phyloP scores from a whole-genome alignment of 768 basidiomycete genomes.

The Clathrus columnatus region DNA sequence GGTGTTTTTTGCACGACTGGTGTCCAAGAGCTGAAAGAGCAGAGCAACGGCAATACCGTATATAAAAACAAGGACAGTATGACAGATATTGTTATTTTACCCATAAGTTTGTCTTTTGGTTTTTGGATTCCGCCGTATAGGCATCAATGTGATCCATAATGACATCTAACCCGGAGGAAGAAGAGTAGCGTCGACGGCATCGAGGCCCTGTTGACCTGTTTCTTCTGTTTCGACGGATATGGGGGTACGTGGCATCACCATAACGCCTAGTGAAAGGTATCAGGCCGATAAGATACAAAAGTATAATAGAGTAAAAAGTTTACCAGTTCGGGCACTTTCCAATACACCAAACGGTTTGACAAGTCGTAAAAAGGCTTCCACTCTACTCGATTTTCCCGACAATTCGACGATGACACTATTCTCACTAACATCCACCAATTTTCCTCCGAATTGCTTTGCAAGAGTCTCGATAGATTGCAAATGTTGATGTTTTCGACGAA shows the following conservation, averaged over 20 bases:
- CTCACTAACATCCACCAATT: conserved; percentile 91
- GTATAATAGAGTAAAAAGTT: conserved; percentile 18
- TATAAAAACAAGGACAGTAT: too few relatives aligned
- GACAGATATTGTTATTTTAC: too few relatives aligned
- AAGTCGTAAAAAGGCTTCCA: conserved; percentile 87
- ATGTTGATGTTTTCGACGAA: conserved; percentile 84
- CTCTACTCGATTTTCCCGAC: conserved; percentile 83
- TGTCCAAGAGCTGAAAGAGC: too few relatives aligned
- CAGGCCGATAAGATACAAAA: background rate
- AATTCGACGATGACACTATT: conserved; percentile 93
- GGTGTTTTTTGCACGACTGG: too few relatives aligned
- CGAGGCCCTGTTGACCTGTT: conserved; percentile 42
- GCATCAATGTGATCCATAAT: too few relatives aligned
- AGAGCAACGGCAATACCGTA: too few relatives aligned
- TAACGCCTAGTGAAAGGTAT: conserved; percentile 50
- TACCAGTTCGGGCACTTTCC: conserved; percentile 91
- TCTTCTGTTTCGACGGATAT: conserved; percentile 53
- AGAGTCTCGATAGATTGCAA: conserved; percentile 81
- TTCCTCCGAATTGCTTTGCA: conserved; percentile 81
- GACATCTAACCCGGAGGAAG: conserved; percentile 83
- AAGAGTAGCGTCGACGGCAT: conserved; percentile 77
- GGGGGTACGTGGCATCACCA: conserved; percentile 98
- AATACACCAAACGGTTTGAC: conserved; percentile 93
- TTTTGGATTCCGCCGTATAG: too few relatives aligned
- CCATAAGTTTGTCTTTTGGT: too few relatives aligned